Conservation (phyloP, 2,329 filamentous ascomycete genomes). For the Microdochium paspali region DNA sequence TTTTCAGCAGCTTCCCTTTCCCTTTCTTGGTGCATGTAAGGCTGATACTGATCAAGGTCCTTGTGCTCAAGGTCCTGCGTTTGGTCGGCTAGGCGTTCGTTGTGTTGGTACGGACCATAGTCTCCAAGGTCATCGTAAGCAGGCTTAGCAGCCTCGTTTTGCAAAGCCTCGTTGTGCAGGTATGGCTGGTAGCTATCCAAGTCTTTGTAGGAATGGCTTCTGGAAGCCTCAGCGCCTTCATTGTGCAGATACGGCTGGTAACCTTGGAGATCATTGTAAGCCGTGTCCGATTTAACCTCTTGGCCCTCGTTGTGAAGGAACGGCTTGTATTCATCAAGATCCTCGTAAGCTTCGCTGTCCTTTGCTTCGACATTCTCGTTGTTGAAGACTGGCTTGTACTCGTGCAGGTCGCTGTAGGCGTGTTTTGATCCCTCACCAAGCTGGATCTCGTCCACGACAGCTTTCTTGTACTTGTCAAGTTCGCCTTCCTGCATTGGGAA, state of each 20-base stretch:
- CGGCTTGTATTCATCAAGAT: constrained; percentile 3
- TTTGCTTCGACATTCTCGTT: constrained; percentile 12
- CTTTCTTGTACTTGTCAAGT: constrained; percentile 25
- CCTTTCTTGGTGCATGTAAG: constrained; percentile 13
- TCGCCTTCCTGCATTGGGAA: constrained; percentile 10
- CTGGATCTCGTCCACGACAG: constrained; percentile 13
- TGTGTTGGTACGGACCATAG: constrained; percentile 18
- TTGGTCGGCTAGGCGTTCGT: constrained; percentile 3
- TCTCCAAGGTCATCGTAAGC: constrained; percentile 28
- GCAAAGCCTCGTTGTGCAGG: constrained; percentile 18
- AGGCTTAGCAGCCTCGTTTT: background rate
- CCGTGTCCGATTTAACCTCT: constrained; percentile 7
- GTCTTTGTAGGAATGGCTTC: constrained; percentile 22
- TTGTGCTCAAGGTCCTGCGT: constrained; percentile 2
- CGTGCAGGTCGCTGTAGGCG: constrained; percentile 19
- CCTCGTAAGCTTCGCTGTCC: constrained; percentile 1
- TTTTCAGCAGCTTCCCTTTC: background rate
- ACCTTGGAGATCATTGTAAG: constrained; percentile 27
- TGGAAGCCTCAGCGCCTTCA: constrained; percentile 11
- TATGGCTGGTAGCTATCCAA: constrained; percentile 27
- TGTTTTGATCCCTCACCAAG: constrained; percentile 9
- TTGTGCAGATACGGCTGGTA: constrained; percentile 26
- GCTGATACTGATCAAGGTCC: constrained; percentile 8
- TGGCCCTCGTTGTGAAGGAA: background rate
- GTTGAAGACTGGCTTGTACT: constrained; percentile 8